Evolutionary conservation across 805 yeast species (phyloP).

Genomic region (Ogataea paradorogensis): DNA sequence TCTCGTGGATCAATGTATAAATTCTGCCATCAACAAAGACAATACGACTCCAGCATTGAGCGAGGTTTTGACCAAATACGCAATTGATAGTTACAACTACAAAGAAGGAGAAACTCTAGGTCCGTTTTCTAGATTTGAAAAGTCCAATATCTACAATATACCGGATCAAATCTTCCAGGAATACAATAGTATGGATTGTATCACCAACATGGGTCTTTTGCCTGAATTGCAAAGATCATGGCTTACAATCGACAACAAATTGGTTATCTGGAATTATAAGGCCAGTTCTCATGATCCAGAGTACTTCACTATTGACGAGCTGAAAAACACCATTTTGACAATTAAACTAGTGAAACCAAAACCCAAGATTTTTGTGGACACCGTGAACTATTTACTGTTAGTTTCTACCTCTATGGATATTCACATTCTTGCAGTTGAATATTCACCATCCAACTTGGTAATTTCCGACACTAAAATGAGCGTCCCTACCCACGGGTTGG

Average conservation of each 20-base stretch:
- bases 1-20: conserved; percentile 62
- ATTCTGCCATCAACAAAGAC: conserved; percentile 55
- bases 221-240: conserved; percentile 80
- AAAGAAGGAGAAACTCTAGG: conserved; percentile 43
- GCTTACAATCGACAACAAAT: conserved; percentile 78
- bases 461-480: conserved; percentile 80
- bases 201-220: conserved; percentile 78
- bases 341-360: conserved; percentile 82
- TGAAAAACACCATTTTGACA: conserved; percentile 71
- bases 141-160: conserved; percentile 60
- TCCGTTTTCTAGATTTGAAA: conserved; percentile 73
- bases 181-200: conserved; percentile 60
- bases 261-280: conserved; percentile 78
- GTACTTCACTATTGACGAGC: conserved; percentile 77
- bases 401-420: conserved; percentile 80
- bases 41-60: conserved; percentile 54
- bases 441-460: conserved; percentile 49
- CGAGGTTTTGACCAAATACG: conserved; percentile 56
- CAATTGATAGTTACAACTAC: conserved; percentile 65
- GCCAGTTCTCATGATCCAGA: conserved; percentile 48
- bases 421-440: conserved; percentile 71
- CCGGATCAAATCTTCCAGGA: conserved; percentile 82
- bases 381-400: conserved; percentile 68
- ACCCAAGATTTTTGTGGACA: conserved; percentile 72
- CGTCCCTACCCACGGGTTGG: conserved; percentile 75